Evolutionary conservation across 164 flowering plant species (phyloP).

Genomic region (Nymphaea thermarum): DNA sequence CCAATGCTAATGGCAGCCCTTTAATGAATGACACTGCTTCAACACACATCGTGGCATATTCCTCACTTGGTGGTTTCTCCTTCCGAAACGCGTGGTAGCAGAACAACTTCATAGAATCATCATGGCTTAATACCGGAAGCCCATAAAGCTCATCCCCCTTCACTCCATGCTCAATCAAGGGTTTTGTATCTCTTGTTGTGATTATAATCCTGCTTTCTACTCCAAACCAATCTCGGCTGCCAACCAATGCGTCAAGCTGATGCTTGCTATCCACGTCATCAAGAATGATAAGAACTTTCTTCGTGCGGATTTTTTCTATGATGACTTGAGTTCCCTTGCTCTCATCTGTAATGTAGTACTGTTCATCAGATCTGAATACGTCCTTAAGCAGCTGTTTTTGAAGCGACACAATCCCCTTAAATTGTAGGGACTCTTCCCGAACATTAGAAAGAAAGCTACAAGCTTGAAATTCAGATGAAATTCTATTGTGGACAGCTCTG

Average conservation of each 20-base stretch:
- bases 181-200: no score
- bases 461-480: neutral
- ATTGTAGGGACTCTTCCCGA: constrained; percentile 1
- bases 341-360: neutral
- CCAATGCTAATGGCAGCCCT: neutral
- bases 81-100: no score
- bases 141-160: no score
- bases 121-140: no score
- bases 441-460: constrained; percentile 8
- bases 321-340: neutral
- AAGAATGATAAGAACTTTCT: constrained; percentile 2
- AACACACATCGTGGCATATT: no score
- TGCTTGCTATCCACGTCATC: constrained; percentile 2
- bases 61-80: no score
- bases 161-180: no score
- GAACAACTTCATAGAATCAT: no score
- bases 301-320: neutral
- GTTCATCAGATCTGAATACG: neutral
- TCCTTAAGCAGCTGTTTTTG: constrained; percentile 1
- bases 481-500: neutral
- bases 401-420: neutral
- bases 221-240: neutral
- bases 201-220: no score
- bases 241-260: constrained; percentile 1
- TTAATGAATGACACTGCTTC: neutral